Percentiles rank a stretch among this genome's conserved stretches.
phyloP scores from a whole-genome alignment of 441 rosid genomes.

The Erysimum pusillum region DNA sequence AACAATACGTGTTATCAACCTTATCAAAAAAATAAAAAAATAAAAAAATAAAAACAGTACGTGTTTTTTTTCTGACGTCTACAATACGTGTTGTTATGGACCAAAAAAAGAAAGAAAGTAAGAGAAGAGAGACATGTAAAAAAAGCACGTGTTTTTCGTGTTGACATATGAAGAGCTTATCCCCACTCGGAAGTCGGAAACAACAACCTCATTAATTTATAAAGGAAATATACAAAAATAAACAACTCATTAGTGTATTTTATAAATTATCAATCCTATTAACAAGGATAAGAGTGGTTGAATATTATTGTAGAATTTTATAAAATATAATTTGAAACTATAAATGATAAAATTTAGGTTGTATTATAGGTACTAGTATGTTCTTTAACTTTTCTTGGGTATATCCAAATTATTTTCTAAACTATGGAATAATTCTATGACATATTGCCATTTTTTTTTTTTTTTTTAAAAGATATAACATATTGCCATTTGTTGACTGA shows the following conservation, averaged over 20 bases:
- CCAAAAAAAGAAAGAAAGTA: not conserved
- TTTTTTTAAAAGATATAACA: too few species aligned
- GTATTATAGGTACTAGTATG: not conserved
- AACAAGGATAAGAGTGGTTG: not conserved
- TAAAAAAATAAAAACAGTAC: too few species aligned
- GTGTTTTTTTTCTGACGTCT: too few species aligned
- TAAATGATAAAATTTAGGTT: not conserved
- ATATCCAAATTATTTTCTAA: not conserved
- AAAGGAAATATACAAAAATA: too few species aligned
- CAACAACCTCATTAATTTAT: not conserved
- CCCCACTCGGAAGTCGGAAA: conserved; percentile 28
- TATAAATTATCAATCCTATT: not conserved
- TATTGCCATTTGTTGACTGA: not conserved
- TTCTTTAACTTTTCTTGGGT: not conserved
- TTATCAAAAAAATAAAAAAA: too few species aligned
- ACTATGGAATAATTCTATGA: not conserved
- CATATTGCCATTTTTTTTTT: not conserved
- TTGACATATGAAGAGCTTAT: conserved; percentile 1
- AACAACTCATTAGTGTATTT: not conserved
- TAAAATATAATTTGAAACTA: not conserved
- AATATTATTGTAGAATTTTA: too few species aligned
- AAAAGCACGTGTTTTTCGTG: conserved; percentile 27
- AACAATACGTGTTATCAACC: not conserved
- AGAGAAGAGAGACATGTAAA: not conserved
- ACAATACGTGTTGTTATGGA: not conserved